Evolutionary conservation across 352 stramenopile species (phyloP).

Genomic region (Phytopythium chamaehyphon): DNA sequence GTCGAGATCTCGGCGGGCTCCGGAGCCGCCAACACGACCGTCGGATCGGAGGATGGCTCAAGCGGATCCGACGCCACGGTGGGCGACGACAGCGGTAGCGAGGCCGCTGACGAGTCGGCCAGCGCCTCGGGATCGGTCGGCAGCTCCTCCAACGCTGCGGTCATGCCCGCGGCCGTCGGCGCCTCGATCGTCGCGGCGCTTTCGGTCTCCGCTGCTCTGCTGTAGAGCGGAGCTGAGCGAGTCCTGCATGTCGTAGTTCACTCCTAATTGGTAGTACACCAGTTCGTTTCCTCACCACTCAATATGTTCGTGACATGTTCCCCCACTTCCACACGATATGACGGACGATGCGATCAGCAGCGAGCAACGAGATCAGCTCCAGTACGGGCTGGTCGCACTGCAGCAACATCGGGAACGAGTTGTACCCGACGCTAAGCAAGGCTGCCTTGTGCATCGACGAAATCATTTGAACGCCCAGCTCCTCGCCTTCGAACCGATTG

Average conservation of each 20-base stretch:
- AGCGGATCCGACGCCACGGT: neutral
- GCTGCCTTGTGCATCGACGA: constrained; percentile 14
- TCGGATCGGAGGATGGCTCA: constrained; percentile 1
- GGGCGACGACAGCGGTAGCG: constrained; percentile 1
- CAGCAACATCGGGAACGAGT: constrained; percentile 4
- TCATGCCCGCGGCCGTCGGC: neutral
- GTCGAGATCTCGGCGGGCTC: constrained; percentile 3
- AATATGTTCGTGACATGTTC: neutral
- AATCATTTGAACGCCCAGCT: constrained; percentile 18
- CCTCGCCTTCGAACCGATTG: constrained; percentile 18
- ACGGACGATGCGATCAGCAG: constrained; percentile 15
- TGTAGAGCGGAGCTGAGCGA: neutral
- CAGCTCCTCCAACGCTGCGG: neutral
- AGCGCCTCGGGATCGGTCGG: neutral
- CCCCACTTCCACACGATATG: constrained; percentile 33
- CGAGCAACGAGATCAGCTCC: constrained; percentile 25
- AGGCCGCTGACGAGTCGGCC: neutral
- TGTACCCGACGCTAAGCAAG: constrained; percentile 15
- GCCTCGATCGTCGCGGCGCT: constrained; percentile 1
- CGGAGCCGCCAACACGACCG: neutral
- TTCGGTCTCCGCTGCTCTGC: neutral
- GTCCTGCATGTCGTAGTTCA: neutral
- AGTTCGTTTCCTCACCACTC: neutral
- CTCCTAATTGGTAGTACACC: constrained; percentile 1
- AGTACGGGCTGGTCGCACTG: constrained; percentile 23